These are phyloP conservation scores for Saturnispora galanensis DNA, from an alignment of 805 yeast genomes.

Conservation along the genomic window DNA sequence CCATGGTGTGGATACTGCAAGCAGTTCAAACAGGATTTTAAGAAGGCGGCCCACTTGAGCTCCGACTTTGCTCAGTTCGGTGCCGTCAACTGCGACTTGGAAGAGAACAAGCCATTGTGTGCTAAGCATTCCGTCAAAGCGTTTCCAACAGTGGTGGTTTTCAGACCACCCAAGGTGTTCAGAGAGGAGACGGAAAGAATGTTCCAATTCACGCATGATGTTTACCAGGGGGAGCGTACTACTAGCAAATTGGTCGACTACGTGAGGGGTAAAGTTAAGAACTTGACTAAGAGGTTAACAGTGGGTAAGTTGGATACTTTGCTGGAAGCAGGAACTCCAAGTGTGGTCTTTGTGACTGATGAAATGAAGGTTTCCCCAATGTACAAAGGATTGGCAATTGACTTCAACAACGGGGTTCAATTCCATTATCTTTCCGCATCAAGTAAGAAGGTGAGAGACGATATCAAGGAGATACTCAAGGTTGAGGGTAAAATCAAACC, in stretches of 20 bases:
- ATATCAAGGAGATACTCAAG: conserved; percentile 6
- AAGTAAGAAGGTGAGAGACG: conserved; percentile 12
- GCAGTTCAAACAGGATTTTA: conserved; percentile 52
- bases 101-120: conserved; percentile 60
- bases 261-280: conserved; percentile 50
- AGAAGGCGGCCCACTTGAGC: conserved; percentile 52
- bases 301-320: conserved; percentile 23
- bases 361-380: conserved; percentile 42
- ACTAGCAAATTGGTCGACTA: conserved; percentile 45
- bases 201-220: conserved; percentile 28
- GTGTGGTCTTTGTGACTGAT: conserved; percentile 45
- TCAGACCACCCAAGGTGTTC: conserved; percentile 64
- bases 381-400: conserved; percentile 60
- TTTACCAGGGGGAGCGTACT: conserved; percentile 53
- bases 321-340: conserved; percentile 17
- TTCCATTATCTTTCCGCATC: conserved; percentile 31
- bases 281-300: conserved; percentile 47
- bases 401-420: conserved; percentile 43
- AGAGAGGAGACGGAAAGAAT: neutral
- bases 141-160: conserved; percentile 75
- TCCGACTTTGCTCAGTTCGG: conserved; percentile 55
- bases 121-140: conserved; percentile 56
- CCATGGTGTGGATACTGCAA: conserved; percentile 98
- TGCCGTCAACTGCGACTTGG: conserved; percentile 79
- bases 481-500: conserved; percentile 12